A percentile compares a stretch with the other conserved stretches of the same genome.
Evolutionary conservation across 2,329 filamentous ascomycete species (phyloP).

Genomic region (Hortaea sp.): DNA sequence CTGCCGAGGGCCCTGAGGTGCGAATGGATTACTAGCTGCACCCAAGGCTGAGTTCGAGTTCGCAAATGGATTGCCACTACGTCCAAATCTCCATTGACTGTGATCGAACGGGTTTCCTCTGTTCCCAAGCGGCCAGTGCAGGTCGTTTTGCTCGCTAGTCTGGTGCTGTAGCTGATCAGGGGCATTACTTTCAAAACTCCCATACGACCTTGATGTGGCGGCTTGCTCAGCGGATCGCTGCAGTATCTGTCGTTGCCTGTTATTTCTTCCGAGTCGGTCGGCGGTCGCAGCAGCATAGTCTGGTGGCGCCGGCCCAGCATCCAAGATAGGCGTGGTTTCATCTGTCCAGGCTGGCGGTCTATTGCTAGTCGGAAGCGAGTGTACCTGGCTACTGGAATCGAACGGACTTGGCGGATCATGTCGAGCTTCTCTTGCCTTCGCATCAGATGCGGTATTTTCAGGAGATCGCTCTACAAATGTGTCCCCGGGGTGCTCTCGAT

Average conservation of each 20-base stretch:
- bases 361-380: conserved; percentile 1
- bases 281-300: conserved; percentile 17
- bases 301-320: conserved; percentile 14
- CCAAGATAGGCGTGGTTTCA: conserved; percentile 5
- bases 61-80: neutral
- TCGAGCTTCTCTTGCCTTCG: conserved; percentile 13
- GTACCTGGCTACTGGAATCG: neutral
- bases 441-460: conserved; percentile 5
- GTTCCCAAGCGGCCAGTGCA: conserved; percentile 4
- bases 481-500: conserved; percentile 9
- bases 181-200: neutral
- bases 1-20: neutral
- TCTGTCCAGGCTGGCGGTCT: conserved; percentile 9
- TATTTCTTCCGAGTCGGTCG: neutral
- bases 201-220: neutral
- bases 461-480: conserved; percentile 11
- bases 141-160: neutral
- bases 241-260: neutral
- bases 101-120: conserved; percentile 3
- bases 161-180: neutral
- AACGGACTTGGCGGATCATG: conserved; percentile 1
- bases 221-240: neutral
- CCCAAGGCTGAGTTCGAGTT: neutral
- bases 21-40: neutral
- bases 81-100: conserved; percentile 1